A percentile compares a stretch with the other conserved stretches of the same genome.
These are phyloP conservation scores for Bisporella sp. DNA, from an alignment of 2,329 filamentous ascomycete genomes.

Conservation along the genomic window DNA sequence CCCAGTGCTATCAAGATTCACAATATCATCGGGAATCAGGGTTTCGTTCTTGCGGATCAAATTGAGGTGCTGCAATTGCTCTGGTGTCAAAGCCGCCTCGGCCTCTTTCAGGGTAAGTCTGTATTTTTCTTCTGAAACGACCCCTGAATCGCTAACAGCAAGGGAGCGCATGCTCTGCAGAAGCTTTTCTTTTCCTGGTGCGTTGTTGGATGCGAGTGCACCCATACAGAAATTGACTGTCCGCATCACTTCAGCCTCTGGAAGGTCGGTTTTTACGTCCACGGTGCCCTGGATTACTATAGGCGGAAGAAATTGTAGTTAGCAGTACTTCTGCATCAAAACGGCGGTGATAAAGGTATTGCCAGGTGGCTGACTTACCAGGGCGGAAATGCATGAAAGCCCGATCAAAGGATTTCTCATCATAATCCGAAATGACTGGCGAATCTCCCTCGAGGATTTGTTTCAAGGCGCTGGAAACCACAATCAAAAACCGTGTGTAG, in stretches of 20 bases:
- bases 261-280: neutral
- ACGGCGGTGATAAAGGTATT: neutral
- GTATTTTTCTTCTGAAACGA: neutral
- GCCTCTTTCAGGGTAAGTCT: neutral
- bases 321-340: neutral
- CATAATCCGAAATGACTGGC: neutral
- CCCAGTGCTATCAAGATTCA: neutral
- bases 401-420: neutral
- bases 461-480: slow-evolving; percentile 29
- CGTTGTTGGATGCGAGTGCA: neutral
- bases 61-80: neutral
- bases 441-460: neutral
- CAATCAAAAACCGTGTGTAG: slow-evolving; percentile 41
- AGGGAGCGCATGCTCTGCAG: neutral
- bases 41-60: neutral
- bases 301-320: neutral
- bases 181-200: neutral
- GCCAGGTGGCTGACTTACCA: neutral
- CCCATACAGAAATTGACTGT: neutral
- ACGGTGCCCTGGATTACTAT: neutral
- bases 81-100: neutral
- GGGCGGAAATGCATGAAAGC: neutral
- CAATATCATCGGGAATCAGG: neutral
- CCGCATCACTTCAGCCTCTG: neutral
- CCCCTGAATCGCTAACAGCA: neutral